Evolutionary conservation across 768 basidiomycete species (phyloP).

Genomic region (Coprinopsis strossmayeri): DNA sequence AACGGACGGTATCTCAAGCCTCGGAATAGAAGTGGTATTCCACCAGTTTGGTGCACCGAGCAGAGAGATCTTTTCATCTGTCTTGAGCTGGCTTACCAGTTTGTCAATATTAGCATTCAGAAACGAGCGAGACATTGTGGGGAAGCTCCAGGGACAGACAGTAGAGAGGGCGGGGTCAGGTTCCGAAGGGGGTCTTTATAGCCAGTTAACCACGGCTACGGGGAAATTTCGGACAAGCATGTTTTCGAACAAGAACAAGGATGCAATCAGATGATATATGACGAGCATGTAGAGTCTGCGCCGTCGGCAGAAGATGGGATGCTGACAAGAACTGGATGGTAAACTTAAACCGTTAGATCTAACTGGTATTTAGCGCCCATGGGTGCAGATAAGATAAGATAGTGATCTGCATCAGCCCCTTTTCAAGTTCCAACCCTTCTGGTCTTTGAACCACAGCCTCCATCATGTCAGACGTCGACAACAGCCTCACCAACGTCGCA

Average conservation of each 20-base stretch:
- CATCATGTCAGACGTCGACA: constrained; percentile 16
- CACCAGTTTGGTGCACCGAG: constrained; percentile 66
- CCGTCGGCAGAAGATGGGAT: background rate
- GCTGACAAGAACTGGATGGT: too few relatives aligned
- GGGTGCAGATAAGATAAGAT: constrained; percentile 11
- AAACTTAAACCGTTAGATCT: too few relatives aligned
- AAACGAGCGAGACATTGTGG: constrained; percentile 32
- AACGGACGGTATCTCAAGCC: constrained; percentile 58
- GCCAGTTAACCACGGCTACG: background rate
- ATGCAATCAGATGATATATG: too few relatives aligned
- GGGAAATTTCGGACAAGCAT: background rate
- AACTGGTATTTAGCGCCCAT: too few relatives aligned
- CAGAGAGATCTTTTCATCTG: constrained; percentile 59
- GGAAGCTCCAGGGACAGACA: too few relatives aligned
- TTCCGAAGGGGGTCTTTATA: background rate
- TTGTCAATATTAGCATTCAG: constrained; percentile 44
- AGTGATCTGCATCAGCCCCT: background rate
- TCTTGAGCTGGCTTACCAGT: constrained; percentile 47
- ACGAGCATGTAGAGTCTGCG: too few relatives aligned
- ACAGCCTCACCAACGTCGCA: constrained; percentile 54
- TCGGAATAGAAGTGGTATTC: constrained; percentile 53
- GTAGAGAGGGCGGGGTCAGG: too few relatives aligned
- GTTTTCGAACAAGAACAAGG: too few relatives aligned
- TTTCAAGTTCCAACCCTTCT: background rate
- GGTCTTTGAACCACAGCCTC: background rate